A percentile compares a stretch with the other conserved stretches of the same genome.
These are phyloP conservation scores for Saposhnikovia divaricata DNA, from an alignment of 129 eudicot species.

Conservation along the genomic window DNA sequence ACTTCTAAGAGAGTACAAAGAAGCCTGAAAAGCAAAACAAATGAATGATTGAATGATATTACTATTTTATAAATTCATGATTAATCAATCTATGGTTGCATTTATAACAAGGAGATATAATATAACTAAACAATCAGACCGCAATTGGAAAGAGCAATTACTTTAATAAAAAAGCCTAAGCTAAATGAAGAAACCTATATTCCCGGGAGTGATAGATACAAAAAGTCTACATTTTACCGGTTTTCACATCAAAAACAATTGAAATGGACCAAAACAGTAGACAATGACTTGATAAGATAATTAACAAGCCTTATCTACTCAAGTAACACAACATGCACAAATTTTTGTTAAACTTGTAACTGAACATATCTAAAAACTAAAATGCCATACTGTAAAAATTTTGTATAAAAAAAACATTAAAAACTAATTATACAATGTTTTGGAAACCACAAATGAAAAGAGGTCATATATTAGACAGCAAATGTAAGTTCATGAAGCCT, in stretches of 20 bases:
- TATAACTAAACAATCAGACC: no score
- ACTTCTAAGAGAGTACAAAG: slow-evolving; percentile 10
- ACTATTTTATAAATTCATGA: neutral
- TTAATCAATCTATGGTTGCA: neutral
- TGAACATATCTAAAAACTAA: neutral
- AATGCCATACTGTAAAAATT: neutral
- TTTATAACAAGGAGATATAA: neutral
- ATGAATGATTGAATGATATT: neutral
- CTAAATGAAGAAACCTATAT: neutral
- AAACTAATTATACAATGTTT: neutral
- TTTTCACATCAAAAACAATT: neutral
- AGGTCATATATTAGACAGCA: neutral
- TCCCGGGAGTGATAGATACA: neutral
- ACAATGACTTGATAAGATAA: neutral
- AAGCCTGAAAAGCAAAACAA: slow-evolving; percentile 8
- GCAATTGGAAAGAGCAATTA: no score
- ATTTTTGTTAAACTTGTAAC: neutral
- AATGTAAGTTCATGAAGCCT: neutral
- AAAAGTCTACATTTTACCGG: neutral
- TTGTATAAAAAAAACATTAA: neutral
- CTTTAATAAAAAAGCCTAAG: neutral
- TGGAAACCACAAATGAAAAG: neutral
- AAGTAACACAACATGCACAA: neutral
- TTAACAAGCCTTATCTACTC: neutral
- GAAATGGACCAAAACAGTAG: neutral